Evolutionary conservation across 2,329 filamentous ascomycete genomes (phyloP).

Genomic region (Calonectria multiphialidica): DNA sequence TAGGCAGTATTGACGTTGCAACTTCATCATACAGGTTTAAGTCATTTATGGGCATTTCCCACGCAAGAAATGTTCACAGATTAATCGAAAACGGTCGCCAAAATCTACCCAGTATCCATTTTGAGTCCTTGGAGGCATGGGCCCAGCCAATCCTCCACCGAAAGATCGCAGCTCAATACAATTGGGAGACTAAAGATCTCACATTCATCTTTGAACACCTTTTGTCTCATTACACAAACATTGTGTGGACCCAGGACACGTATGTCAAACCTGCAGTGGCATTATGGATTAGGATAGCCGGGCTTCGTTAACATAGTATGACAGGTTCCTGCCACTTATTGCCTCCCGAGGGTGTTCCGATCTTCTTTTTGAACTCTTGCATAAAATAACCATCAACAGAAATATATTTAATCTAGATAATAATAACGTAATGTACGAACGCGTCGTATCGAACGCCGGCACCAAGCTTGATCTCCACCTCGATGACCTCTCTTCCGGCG

Average conservation of each 20-base stretch:
- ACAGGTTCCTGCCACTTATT: slow-evolving; percentile 12
- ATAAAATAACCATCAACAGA: neutral
- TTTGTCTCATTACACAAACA: neutral
- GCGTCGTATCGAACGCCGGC: neutral
- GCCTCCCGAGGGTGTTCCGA: neutral
- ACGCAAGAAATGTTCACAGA: neutral
- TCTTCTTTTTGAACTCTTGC: slow-evolving; percentile 10
- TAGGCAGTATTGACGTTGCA: neutral
- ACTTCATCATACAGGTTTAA: neutral
- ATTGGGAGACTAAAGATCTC: neutral
- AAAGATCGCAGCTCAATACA: slow-evolving; percentile 13
- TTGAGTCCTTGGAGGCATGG: slow-evolving; percentile 22
- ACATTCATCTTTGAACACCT: neutral
- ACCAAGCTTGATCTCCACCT: slow-evolving; percentile 15
- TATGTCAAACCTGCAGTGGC: neutral
- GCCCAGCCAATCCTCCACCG: neutral
- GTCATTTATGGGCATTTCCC: neutral
- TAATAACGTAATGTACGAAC: neutral
- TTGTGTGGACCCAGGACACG: slow-evolving; percentile 10
- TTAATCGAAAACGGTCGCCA: neutral
- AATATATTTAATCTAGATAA: neutral
- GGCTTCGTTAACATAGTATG: neutral
- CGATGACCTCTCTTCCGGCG: neutral
- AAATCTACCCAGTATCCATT: neutral
- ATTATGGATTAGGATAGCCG: neutral